phyloP scores from a whole-genome alignment of 1,284 basidiomycete genomes.

The Athelia sp. region DNA sequence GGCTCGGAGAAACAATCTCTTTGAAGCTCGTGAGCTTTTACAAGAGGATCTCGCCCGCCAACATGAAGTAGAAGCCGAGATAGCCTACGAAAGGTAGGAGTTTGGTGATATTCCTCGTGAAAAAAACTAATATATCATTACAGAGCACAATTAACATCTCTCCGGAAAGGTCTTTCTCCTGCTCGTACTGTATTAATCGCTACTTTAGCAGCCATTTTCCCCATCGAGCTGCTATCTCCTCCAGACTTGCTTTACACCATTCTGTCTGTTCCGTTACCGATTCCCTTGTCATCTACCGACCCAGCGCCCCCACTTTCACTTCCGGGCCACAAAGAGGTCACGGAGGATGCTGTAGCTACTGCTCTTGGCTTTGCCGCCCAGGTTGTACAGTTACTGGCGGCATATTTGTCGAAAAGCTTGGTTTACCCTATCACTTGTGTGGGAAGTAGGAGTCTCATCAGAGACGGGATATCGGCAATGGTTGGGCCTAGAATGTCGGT shows the following conservation, averaged over 20 bases:
- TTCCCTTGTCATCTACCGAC: conserved; percentile 70
- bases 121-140: conserved; percentile 4
- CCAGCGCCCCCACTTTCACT: conserved; percentile 82
- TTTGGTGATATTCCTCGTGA: not conserved
- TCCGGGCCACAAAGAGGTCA: conserved; percentile 62
- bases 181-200: conserved; percentile 68
- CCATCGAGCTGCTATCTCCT: conserved; percentile 80
- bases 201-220: conserved; percentile 78
- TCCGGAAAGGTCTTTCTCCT: conserved; percentile 46
- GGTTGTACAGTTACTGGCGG: conserved; percentile 73
- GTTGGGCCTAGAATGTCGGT: conserved; percentile 86
- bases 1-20: conserved; percentile 44
- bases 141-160: conserved; percentile 41
- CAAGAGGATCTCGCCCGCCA: conserved; percentile 30
- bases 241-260: conserved; percentile 84
- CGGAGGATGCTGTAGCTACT: conserved; percentile 80
- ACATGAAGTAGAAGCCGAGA: conserved; percentile 29
- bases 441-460: conserved; percentile 83
- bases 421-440: conserved; percentile 88
- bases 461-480: conserved; percentile 90
- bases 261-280: conserved; percentile 78
- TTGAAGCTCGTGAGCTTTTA: conserved; percentile 37
- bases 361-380: conserved; percentile 88
- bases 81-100: conserved; percentile 38
- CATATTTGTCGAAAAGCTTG: conserved; percentile 74